Base-by-base conservation (phyloP, 257 asterid species). In the Lycium barbarum region DNA sequence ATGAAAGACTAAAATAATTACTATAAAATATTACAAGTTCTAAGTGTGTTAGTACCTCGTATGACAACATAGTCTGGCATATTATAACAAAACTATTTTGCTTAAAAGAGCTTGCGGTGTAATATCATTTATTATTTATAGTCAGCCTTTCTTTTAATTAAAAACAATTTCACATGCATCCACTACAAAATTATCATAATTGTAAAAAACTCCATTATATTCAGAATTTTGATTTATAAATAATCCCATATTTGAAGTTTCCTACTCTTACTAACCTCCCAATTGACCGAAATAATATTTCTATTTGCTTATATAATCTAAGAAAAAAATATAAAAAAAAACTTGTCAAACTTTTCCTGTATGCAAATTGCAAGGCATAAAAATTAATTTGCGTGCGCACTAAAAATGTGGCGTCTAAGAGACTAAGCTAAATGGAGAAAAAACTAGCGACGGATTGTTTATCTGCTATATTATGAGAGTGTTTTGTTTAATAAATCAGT, bases 151-250 rank as follows among this genome's bases (percentile, higher is more conserved):
- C 55, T 71, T 45, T 7, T 20, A 43, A 45, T 20, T 45, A 45
- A 72, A 65, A 72, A 72, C 14, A 45, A 45, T 72, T 72, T n/a
- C 80, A 72, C 80, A 72, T n/a, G 80, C 80, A 40, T 45, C 58
- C 10, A 49, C 53, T 72, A 11, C 38, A n/a, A 72, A 58, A 26
- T 72, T 72, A 72, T 72, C 80, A 35, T 43, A 43, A n/a, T 71
- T 71, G 13, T 71, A 70, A 15, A 38, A 13, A 72, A 45, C 38
- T 72, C 80, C 58, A 72, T 10, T 18, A 63, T 65, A 26, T 6
- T 40, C 65, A 72, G 79, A 71, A 71, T 43, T 71, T 40, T 71
- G 35, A 43, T 71, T 71, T 40, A 8, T 68, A 2, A 38, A 70
- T 18, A 70, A 70, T 43, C 57, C 57, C 79, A 71, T 43, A 17